Conservation (phyloP, 2,329 filamentous ascomycete genomes). For the Aspergillus eucalypticola region DNA sequence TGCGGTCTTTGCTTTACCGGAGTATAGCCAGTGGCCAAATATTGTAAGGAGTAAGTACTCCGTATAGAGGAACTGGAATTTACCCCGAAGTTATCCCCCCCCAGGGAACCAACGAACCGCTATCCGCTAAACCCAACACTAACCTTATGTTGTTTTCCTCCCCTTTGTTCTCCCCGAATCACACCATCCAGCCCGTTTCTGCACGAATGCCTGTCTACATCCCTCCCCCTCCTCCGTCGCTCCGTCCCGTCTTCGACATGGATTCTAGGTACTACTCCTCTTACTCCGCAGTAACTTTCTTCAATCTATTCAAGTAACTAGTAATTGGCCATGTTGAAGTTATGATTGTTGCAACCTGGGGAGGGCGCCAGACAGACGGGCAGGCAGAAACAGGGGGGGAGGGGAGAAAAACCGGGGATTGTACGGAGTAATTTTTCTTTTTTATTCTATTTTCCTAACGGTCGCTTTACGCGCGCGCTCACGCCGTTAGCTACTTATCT, state of each 20-base stretch:
- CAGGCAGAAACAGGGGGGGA: not conserved
- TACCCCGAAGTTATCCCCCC: conserved; percentile 2
- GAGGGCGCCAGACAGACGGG: too few species aligned
- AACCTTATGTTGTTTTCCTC: conserved; percentile 2
- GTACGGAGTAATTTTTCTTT: too few species aligned
- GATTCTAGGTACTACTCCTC: not conserved
- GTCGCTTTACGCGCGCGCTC: not conserved
- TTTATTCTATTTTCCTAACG: not conserved
- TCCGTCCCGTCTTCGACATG: not conserved
- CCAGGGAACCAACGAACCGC: not conserved
- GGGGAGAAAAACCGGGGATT: not conserved
- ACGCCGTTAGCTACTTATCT: not conserved
- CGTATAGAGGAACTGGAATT: not conserved
- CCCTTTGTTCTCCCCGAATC: not conserved
- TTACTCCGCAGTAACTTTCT: not conserved
- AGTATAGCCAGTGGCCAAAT: too few species aligned
- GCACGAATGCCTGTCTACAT: not conserved
- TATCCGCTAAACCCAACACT: not conserved
- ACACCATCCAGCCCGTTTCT: not conserved
- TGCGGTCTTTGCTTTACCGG: too few species aligned
- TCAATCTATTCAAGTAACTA: not conserved
- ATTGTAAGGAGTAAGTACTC: too few species aligned
- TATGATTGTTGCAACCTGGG: too few species aligned
- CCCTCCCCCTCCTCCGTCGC: not conserved
- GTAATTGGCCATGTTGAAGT: not conserved